Evolutionary conservation across 2,329 filamentous ascomycete species (phyloP).

Genomic region (Sclerotinia borealis): DNA sequence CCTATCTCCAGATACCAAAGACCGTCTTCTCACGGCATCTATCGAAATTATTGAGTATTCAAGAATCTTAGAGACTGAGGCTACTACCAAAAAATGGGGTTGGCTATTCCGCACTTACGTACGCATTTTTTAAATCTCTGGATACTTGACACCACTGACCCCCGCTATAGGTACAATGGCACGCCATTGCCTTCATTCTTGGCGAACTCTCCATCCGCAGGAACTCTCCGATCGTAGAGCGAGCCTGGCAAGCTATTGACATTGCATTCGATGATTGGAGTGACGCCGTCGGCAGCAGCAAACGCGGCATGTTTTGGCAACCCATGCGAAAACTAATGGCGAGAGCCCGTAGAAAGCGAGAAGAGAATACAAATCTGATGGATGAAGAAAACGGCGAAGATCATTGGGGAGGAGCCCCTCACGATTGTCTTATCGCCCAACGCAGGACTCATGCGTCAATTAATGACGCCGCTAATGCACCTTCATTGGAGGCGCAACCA

Average conservation of each 20-base stretch:
- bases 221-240: constrained; percentile 35
- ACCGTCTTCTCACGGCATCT: constrained; percentile 34
- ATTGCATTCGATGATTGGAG: constrained; percentile 27
- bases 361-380: constrained; percentile 39
- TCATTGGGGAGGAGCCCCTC: constrained; percentile 10
- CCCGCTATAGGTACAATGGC: constrained; percentile 34
- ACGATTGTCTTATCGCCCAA: neutral
- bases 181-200: constrained; percentile 40
- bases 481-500: neutral
- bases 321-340: constrained; percentile 55
- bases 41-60: constrained; percentile 39
- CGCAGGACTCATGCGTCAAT: neutral
- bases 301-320: constrained; percentile 55
- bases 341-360: constrained; percentile 49
- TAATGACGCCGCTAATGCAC: neutral
- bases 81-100: constrained; percentile 36
- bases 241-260: constrained; percentile 38
- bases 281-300: constrained; percentile 30
- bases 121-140: neutral
- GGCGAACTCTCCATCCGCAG: constrained; percentile 35
- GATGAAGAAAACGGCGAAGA: constrained; percentile 7
- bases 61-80: constrained; percentile 35
- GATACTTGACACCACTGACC: neutral
- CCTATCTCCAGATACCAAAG: constrained; percentile 33
- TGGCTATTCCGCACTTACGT: constrained; percentile 37